A percentile compares a stretch with the other conserved stretches of the same genome.
Evolutionary conservation across 2,329 filamentous ascomycete genomes (phyloP).

Genomic region (Alternaria tenuissima): DNA sequence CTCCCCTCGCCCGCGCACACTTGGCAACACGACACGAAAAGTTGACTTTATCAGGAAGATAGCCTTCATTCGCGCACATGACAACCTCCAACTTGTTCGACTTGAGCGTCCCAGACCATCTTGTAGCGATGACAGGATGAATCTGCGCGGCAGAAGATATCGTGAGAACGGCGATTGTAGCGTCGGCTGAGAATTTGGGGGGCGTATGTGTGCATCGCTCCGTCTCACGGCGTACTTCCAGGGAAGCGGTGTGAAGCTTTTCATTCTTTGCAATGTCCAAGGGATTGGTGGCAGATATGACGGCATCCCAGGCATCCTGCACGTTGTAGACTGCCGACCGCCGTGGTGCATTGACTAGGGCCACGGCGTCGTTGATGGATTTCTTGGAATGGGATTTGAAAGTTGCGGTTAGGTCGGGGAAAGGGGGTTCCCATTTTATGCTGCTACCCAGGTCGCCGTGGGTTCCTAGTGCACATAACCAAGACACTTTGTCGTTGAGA

Average conservation of each 20-base stretch:
- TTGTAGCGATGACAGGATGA: slow-evolving; percentile 72
- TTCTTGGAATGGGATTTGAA: slow-evolving; percentile 71
- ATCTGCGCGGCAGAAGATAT: slow-evolving; percentile 69
- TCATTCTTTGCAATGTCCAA: slow-evolving; percentile 60
- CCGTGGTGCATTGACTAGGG: slow-evolving; percentile 71
- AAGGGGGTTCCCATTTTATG: slow-evolving; percentile 71
- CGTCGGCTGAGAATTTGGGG: slow-evolving; percentile 70
- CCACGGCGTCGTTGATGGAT: slow-evolving; percentile 68
- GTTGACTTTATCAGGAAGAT: slow-evolving; percentile 69
- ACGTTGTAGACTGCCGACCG: slow-evolving; percentile 69
- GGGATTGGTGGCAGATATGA: slow-evolving; percentile 62
- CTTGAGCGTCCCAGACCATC: slow-evolving; percentile 69
- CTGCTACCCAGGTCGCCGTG: slow-evolving; percentile 72
- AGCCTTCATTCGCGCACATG: slow-evolving; percentile 72
- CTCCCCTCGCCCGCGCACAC: slow-evolving; percentile 61
- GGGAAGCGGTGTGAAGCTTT: slow-evolving; percentile 62
- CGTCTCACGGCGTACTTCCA: slow-evolving; percentile 68
- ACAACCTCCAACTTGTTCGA: slow-evolving; percentile 69
- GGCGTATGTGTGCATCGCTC: slow-evolving; percentile 68
- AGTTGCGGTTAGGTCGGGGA: slow-evolving; percentile 69
- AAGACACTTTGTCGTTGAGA: slow-evolving; percentile 62
- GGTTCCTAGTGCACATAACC: slow-evolving; percentile 71
- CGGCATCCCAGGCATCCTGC: slow-evolving; percentile 66
- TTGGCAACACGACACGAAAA: slow-evolving; percentile 71
- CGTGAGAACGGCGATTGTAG: slow-evolving; percentile 68